Evolutionary conservation across 176 grass and related monocot species (phyloP).

Genomic region (Miscanthus lutarioriparius): DNA sequence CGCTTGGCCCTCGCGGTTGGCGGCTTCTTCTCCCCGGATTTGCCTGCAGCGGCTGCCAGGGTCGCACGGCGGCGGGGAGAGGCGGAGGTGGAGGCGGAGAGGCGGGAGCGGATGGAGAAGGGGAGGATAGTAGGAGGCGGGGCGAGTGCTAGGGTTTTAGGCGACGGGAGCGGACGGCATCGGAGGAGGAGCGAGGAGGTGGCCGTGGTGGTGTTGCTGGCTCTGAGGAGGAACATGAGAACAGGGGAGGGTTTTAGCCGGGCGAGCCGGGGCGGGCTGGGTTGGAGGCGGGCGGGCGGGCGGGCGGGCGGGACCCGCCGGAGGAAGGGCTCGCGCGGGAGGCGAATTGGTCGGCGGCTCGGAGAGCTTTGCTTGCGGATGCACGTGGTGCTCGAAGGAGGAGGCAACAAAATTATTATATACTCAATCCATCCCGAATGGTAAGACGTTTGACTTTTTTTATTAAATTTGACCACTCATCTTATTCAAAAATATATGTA

Average conservation of each 20-base stretch:
- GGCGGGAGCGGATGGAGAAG: not conserved
- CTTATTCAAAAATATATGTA: no score
- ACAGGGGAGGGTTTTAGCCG: constrained; percentile 31
- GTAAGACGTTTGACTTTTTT: no score
- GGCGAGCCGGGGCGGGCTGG: not conserved
- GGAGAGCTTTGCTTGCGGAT: not conserved
- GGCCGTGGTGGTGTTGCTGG: constrained; percentile 33
- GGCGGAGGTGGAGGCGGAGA: not conserved
- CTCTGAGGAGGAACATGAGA: constrained; percentile 54
- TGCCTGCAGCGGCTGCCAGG: constrained; percentile 6
- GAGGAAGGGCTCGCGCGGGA: constrained; percentile 3
- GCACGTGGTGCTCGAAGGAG: not conserved
- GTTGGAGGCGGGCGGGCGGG: not conserved
- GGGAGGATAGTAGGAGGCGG: not conserved
- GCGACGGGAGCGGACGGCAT: constrained; percentile 28
- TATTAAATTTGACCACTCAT: no score
- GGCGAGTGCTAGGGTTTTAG: constrained; percentile 58
- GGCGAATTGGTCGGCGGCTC: constrained; percentile 15
- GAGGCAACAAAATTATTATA: not conserved
- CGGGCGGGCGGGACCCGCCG: not conserved
- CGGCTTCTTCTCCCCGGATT: constrained; percentile 47
- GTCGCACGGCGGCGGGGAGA: constrained; percentile 29
- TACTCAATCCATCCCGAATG: no score
- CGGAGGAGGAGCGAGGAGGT: constrained; percentile 44
- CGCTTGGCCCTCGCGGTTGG: constrained; percentile 25